A percentile compares a stretch with the other conserved stretches of the same genome.
phyloP scores from a whole-genome alignment of 177 flowering plant genomes.

The Vitis hybrid region DNA sequence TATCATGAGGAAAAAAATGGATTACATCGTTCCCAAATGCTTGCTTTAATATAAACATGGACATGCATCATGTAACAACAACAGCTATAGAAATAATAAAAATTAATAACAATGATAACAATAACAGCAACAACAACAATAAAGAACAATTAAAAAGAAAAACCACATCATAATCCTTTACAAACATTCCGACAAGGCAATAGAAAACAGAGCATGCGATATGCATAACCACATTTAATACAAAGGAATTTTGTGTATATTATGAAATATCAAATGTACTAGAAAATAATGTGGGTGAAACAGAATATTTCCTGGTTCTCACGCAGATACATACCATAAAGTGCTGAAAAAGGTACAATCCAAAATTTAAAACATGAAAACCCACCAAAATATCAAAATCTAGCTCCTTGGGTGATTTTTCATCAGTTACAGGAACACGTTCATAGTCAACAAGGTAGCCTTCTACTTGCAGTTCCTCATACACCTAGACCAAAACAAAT shows the following conservation, averaged over 20 bases:
- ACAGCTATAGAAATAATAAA: no score
- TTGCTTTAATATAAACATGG: no score
- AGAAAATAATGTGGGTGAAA: not conserved
- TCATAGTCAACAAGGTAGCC: constrained; percentile 89
- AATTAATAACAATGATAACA: no score
- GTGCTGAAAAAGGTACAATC: not conserved
- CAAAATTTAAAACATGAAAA: constrained; percentile 3
- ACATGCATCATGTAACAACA: no score
- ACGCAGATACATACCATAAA: not conserved
- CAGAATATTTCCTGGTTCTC: not conserved
- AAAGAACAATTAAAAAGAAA: no score
- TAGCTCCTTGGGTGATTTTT: constrained; percentile 88
- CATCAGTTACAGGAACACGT: constrained; percentile 95
- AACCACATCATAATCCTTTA: not conserved
- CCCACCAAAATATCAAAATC: constrained; percentile 92
- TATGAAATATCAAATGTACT: not conserved
- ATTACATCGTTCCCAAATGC: no score
- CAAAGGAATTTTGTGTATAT: not conserved
- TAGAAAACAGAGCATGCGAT: not conserved
- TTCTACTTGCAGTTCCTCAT: constrained; percentile 70
- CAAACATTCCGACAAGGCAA: not conserved
- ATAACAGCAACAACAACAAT: no score
- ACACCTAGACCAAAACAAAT: constrained; percentile 51
- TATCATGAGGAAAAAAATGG: no score
- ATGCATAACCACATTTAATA: not conserved